phyloP scores from a whole-genome alignment of 2,329 filamentous ascomycete genomes.

The Alternaria panax region DNA sequence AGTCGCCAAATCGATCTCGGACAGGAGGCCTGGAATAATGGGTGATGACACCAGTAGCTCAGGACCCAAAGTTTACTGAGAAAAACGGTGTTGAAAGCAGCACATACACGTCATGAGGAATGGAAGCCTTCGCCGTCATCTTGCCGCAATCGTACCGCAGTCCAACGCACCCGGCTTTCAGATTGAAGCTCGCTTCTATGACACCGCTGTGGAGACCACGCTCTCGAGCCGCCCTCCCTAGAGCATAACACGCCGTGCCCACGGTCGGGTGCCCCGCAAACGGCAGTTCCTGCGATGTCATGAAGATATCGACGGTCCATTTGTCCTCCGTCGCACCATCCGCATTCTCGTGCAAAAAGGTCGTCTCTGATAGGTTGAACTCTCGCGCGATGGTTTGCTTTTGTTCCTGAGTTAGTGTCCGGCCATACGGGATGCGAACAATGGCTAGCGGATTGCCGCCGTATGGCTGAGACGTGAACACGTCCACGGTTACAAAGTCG shows the following conservation, averaged over 20 bases:
- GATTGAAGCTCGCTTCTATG: slow-evolving; percentile 50
- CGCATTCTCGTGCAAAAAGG: slow-evolving; percentile 58
- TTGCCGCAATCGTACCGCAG: slow-evolving; percentile 52
- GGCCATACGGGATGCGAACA: slow-evolving; percentile 54
- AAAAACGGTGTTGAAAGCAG: not conserved
- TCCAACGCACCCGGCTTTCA: slow-evolving; percentile 56
- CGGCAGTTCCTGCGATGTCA: slow-evolving; percentile 58
- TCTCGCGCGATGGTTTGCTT: slow-evolving; percentile 64
- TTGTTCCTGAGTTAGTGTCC: slow-evolving; percentile 53
- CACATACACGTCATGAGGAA: slow-evolving; percentile 72
- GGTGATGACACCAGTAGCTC: not conserved
- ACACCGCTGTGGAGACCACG: slow-evolving; percentile 25
- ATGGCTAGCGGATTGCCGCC: slow-evolving; percentile 64
- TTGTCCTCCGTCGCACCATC: slow-evolving; percentile 26
- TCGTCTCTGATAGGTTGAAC: slow-evolving; percentile 66
- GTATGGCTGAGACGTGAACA: slow-evolving; percentile 59
- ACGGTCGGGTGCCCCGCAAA: slow-evolving; percentile 67
- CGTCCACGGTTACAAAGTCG: slow-evolving; percentile 52
- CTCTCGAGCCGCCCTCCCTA: slow-evolving; percentile 39
- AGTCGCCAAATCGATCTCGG: not conserved
- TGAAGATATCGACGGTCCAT: slow-evolving; percentile 64
- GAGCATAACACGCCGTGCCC: slow-evolving; percentile 61
- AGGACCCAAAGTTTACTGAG: not conserved
- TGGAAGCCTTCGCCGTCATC: slow-evolving; percentile 63
- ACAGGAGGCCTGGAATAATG: slow-evolving; percentile 15